A percentile compares a stretch with the other conserved stretches of the same genome.
These are phyloP conservation scores for Chaetomiaceae sp. DNA, from an alignment of 2,329 filamentous ascomycete species.

Conservation along the genomic window DNA sequence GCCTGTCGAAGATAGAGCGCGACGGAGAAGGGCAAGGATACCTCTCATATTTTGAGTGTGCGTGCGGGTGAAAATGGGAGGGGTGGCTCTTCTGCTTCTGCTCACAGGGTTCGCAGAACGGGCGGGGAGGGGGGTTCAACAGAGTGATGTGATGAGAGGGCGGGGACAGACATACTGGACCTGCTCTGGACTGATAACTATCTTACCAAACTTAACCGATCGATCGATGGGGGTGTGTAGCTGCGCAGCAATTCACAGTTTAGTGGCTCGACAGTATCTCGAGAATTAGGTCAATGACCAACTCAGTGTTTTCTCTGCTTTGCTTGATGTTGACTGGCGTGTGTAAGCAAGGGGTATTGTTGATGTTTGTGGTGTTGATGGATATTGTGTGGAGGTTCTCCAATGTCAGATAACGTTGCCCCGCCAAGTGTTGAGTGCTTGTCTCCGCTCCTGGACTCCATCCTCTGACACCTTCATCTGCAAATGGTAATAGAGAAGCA, in stretches of 20 bases:
- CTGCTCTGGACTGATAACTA: too few species aligned
- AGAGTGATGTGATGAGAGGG: too few species aligned
- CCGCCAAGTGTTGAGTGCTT: neutral
- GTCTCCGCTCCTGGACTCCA: neutral
- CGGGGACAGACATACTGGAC: too few species aligned
- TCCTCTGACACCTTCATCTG: too few species aligned
- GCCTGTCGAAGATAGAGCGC: neutral
- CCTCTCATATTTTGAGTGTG: conserved; percentile 5
- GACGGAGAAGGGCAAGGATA: conserved; percentile 1
- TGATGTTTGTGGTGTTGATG: neutral
- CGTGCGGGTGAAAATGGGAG: too few species aligned
- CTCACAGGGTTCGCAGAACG: too few species aligned
- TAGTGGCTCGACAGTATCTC: conserved; percentile 6
- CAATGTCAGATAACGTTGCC: neutral
- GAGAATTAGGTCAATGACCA: conserved; percentile 10
- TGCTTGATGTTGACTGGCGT: neutral
- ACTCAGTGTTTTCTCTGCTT: neutral
- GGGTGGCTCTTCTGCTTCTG: too few species aligned
- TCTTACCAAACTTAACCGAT: too few species aligned
- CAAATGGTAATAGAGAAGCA: too few species aligned
- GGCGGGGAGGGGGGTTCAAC: too few species aligned
- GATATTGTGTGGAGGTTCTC: neutral
- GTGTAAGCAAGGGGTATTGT: too few species aligned
- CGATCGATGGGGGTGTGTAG: neutral
- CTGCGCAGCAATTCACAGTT: conserved; percentile 5